A percentile compares a stretch with the other conserved stretches of the same genome.
Evolutionary conservation across 176 grass and related monocot species (phyloP).

Genomic region (Stipa capillata): DNA sequence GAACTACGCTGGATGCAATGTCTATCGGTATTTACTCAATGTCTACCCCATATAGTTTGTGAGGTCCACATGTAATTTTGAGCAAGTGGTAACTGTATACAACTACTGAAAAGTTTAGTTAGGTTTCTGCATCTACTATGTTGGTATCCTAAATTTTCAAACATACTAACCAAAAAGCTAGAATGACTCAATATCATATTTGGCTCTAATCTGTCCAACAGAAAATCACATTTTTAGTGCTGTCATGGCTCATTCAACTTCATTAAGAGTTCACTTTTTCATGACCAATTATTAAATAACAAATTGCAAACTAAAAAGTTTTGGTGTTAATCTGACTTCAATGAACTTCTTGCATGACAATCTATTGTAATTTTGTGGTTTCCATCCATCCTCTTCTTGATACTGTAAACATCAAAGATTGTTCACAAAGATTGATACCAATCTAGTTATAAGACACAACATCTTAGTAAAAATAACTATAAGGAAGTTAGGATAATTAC

Average conservation of each 20-base stretch:
- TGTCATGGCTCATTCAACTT: too few species aligned
- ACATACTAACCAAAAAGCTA: background rate
- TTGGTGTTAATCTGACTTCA: constrained; percentile 40
- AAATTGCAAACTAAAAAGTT: background rate
- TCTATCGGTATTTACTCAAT: too few species aligned
- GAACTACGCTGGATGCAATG: too few species aligned
- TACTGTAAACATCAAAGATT: constrained; percentile 15
- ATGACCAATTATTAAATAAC: background rate
- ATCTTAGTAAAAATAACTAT: background rate
- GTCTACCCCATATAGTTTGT: too few species aligned
- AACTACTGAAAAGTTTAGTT: too few species aligned
- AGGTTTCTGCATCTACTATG: too few species aligned
- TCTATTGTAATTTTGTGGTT: constrained; percentile 53
- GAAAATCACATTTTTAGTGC: background rate
- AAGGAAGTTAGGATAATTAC: background rate
- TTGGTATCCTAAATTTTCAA: too few species aligned
- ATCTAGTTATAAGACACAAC: background rate
- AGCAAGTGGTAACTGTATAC: too few species aligned
- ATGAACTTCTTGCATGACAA: constrained; percentile 64
- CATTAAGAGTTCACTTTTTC: too few species aligned
- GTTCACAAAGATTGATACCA: background rate
- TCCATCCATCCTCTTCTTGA: too few species aligned
- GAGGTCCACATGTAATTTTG: too few species aligned
- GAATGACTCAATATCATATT: background rate
- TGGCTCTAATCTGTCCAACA: background rate